Conservation (phyloP, 352 stramenopile genomes). For the Pythium vanterpoolii region DNA sequence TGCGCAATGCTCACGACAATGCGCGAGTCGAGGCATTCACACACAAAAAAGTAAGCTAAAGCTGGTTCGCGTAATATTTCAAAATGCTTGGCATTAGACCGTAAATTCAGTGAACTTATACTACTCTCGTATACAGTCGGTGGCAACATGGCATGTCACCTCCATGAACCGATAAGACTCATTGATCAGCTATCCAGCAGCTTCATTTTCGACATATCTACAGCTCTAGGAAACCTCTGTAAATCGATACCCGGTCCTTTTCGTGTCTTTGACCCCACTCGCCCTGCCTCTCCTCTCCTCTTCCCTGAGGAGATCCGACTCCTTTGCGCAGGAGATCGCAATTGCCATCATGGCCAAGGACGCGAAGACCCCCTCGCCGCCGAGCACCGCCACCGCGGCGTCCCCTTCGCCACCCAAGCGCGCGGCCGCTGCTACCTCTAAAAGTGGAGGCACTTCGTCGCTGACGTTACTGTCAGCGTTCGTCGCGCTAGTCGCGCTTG, state of each 20-base stretch:
- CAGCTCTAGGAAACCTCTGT: background rate
- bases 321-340: background rate
- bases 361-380: background rate
- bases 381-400: background rate
- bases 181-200: background rate
- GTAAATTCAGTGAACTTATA: background rate
- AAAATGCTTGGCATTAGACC: background rate
- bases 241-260: background rate
- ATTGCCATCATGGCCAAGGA: background rate
- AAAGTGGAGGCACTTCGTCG: constrained; percentile 1
- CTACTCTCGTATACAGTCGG: background rate
- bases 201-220: too few species aligned
- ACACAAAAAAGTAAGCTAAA: background rate
- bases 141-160: background rate
- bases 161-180: background rate
- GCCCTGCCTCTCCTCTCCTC: background rate
- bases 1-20: too few species aligned
- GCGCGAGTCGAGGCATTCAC: too few species aligned
- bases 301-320: constrained; percentile 3
- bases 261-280: constrained; percentile 2
- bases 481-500: constrained; percentile 29
- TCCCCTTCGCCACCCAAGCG: background rate
- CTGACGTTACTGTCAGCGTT: constrained; percentile 20
- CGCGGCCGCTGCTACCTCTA: background rate
- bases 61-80: background rate